These are phyloP conservation scores for Scenedesmus sp. DNA, from an alignment of 163 green algal genomes.

Conservation along the genomic window DNA sequence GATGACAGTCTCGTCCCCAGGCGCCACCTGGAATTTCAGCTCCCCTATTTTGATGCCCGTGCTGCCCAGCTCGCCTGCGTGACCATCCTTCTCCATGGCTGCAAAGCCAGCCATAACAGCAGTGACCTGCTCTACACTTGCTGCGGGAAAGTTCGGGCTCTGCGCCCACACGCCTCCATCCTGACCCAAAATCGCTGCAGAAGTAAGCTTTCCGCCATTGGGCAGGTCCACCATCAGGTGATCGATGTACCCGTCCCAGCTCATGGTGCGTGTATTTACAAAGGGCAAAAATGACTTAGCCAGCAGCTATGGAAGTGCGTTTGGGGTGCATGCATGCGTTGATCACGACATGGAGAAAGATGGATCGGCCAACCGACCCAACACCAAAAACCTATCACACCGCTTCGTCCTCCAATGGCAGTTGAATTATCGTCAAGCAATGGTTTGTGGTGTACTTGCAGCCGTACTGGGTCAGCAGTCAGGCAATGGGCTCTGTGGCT, in stretches of 20 bases:
- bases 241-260: constrained; percentile 52
- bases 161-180: constrained; percentile 89
- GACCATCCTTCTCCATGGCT: constrained; percentile 44
- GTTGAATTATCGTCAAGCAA: too few species aligned
- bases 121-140: constrained; percentile 63
- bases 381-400: neutral
- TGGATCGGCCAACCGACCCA: neutral
- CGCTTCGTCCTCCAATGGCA: neutral
- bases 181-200: constrained; percentile 84
- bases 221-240: constrained; percentile 81
- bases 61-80: constrained; percentile 50
- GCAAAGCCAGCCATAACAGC: constrained; percentile 59
- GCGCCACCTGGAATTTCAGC: constrained; percentile 85
- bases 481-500: too few species aligned
- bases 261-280: constrained; percentile 3
- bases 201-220: constrained; percentile 69
- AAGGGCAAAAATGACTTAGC: neutral
- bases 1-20: constrained; percentile 77
- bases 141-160: constrained; percentile 74
- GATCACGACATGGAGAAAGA: neutral
- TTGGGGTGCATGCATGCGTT: neutral
- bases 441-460: too few species aligned
- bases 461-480: too few species aligned
- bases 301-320: neutral
- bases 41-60: constrained; percentile 68